Percentiles rank a stretch among this genome's conserved stretches.
These are phyloP conservation scores for Rubia peregrina DNA, from an alignment of 305 asterid genomes.

Conservation along the genomic window DNA sequence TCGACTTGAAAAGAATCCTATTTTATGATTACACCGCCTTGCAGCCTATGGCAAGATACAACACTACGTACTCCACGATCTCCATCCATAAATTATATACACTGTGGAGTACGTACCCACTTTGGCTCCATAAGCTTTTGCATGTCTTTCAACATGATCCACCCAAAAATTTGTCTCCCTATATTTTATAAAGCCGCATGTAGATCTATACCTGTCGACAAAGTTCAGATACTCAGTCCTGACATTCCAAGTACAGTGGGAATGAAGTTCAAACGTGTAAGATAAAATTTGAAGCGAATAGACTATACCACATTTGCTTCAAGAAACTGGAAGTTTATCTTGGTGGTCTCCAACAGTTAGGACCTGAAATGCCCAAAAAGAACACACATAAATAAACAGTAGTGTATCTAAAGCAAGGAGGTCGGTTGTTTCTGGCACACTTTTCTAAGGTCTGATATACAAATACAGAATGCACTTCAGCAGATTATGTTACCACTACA, in stretches of 20 bases:
- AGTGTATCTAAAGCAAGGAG: background rate
- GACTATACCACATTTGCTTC: conserved; percentile 1
- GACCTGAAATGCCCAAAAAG: conserved; percentile 38
- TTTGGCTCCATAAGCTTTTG: background rate
- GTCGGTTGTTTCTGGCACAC: background rate
- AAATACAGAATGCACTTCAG: background rate
- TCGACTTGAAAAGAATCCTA: background rate
- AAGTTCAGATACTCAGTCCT: background rate
- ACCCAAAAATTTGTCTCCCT: conserved; percentile 12
- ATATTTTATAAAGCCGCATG: conserved; percentile 17
- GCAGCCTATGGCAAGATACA: conserved; percentile 4
- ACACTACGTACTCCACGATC: conserved; percentile 7
- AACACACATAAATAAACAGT: background rate
- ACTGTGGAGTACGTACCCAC: conserved; percentile 12
- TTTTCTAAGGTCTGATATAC: background rate
- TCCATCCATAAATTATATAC: conserved; percentile 13
- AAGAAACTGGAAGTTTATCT: conserved; percentile 25
- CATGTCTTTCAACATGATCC: background rate
- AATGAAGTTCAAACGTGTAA: background rate
- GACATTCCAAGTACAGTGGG: background rate
- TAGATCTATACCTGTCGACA: conserved; percentile 11
- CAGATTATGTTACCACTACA: background rate
- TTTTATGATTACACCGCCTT: background rate
- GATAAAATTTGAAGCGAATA: background rate
- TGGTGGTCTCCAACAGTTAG: conserved; percentile 57